Evolutionary conservation across 805 yeast genomes (phyloP).

Genomic region (Clavispora fructus): DNA sequence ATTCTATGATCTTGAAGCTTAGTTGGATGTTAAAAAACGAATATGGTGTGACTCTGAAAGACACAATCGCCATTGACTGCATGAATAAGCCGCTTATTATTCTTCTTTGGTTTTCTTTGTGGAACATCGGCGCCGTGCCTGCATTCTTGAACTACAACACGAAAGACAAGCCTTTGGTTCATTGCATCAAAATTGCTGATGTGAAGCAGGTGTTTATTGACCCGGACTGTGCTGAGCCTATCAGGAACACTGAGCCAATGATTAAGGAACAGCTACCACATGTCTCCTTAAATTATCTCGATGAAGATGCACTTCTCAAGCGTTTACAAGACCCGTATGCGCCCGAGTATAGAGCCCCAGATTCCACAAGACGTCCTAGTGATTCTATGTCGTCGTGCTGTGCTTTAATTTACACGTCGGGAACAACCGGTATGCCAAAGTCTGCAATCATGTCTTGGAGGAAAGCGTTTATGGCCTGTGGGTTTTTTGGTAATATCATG

Average conservation of each 20-base stretch:
- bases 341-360: conserved; percentile 51
- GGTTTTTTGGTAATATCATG: conserved; percentile 65
- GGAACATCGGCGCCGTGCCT: conserved; percentile 90
- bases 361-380: conserved; percentile 51
- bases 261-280: conserved; percentile 34
- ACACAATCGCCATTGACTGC: conserved; percentile 68
- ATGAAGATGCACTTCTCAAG: conserved; percentile 45
- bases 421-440: conserved; percentile 93
- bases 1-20: conserved; percentile 59
- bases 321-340: conserved; percentile 36
- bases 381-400: conserved; percentile 60
- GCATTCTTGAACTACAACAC: conserved; percentile 83
- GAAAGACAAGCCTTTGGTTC: conserved; percentile 66
- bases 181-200: conserved; percentile 69
- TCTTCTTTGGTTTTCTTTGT: conserved; percentile 75
- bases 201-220: conserved; percentile 67
- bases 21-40: conserved; percentile 60
- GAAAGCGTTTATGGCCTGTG: conserved; percentile 67
- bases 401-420: conserved; percentile 81
- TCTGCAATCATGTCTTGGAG: conserved; percentile 93
- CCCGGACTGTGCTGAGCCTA: conserved; percentile 54
- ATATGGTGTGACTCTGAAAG: conserved; percentile 60
- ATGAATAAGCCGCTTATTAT: conserved; percentile 81
- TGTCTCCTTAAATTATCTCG: conserved; percentile 41
- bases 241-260: conserved; percentile 42